Evolutionary conservation across 495 filamentous ascomycete genomes (phyloP), one percentile per base, ranked within the genome.

Genomic region (Neurospora sp.): DNA sequence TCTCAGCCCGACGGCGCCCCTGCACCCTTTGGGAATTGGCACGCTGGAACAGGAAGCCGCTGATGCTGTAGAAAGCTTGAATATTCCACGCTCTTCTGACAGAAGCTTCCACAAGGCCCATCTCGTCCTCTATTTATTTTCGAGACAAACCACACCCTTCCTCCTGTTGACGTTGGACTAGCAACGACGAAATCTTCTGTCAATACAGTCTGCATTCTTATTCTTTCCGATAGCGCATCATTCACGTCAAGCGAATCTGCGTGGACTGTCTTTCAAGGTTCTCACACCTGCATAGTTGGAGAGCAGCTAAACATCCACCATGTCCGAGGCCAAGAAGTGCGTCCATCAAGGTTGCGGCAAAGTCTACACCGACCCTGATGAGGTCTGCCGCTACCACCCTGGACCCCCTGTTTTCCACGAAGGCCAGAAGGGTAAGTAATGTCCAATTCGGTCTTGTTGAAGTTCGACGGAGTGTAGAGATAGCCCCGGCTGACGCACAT

Each of bases 341-440:
- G 92, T 97, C 71, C 96, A 98, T 83, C 95, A 97, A 82, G 92
- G 94, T 76, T 99, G 96, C 82, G 93, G 91, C 78, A 99, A 97
- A 86, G 80, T 84, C 37, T 99, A 93, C 83, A 89, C 89, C 70
- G 92, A 98, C 81, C 82, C 89, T 6, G 89, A 94, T 59, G 96
- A 98, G 81, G 86, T 90, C 72, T 99, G 96, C 81, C 84, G 89
- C 74, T 97, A 97, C 83, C 96, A 98, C 84, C 93, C 95, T 69
- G 94, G 94, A 48, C 94, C 94, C 66, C 94, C 94, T 72, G 86
- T 96, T 78, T 99, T 99, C 82, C 96, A 99, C 81, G 96, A 99
- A 85, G 96, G 96, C 54, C 95, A 98, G 83, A 99, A 99, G 90
- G 96, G 96, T 97, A 85, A 79, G 86, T 82, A 74, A 19, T 24